phyloP scores from a whole-genome alignment of 768 basidiomycete species.

The Podaxis sp. region DNA sequence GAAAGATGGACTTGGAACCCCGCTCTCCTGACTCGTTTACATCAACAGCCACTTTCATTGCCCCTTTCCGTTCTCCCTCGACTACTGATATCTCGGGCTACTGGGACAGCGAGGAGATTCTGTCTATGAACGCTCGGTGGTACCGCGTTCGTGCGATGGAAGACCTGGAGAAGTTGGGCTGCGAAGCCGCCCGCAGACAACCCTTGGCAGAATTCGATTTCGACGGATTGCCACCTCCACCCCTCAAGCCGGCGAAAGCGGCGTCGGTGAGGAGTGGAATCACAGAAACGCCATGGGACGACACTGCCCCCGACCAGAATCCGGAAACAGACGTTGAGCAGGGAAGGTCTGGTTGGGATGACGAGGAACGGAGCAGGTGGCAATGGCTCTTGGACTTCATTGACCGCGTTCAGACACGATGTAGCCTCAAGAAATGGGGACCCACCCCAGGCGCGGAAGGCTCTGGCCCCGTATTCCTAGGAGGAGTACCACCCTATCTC shows the following conservation, averaged over 20 bases:
- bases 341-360: neutral
- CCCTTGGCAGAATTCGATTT: constrained; percentile 36
- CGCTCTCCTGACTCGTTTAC: constrained; percentile 26
- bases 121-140: constrained; percentile 10
- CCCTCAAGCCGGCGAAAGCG: constrained; percentile 2
- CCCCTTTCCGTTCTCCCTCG: constrained; percentile 39
- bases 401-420: constrained; percentile 42
- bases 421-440: constrained; percentile 40
- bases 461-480: constrained; percentile 6
- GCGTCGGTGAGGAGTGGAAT: neutral
- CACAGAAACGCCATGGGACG: neutral
- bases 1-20: constrained; percentile 1
- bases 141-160: constrained; percentile 9
- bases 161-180: constrained; percentile 12
- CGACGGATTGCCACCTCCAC: constrained; percentile 42
- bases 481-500: constrained; percentile 8
- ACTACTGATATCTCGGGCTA: constrained; percentile 13
- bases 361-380: constrained; percentile 8
- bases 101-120: constrained; percentile 11
- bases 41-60: constrained; percentile 50
- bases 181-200: constrained; percentile 9
- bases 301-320: neutral
- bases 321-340: neutral
- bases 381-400: constrained; percentile 28
- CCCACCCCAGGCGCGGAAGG: neutral